Evolutionary conservation across 495 filamentous ascomycete species (phyloP).

Genomic region (Monascus purpureus): DNA sequence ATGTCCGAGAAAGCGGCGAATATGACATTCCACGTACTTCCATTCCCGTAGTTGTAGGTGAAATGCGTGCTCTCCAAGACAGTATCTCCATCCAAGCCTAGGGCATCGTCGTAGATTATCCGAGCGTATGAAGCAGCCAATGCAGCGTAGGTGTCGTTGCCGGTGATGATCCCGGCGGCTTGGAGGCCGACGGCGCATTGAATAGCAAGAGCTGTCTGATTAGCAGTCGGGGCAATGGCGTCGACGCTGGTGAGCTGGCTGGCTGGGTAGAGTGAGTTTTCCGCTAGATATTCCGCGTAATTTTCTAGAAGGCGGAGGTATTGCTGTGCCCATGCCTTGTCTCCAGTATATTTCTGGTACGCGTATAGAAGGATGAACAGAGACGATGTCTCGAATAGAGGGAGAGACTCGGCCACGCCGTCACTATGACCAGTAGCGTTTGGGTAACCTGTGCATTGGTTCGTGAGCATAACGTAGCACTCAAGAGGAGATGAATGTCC

Average conservation of each 20-base stretch:
- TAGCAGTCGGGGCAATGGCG: conserved; percentile 26
- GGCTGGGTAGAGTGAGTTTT: conserved; percentile 26
- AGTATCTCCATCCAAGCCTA: conserved; percentile 16
- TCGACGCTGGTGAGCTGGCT: conserved; percentile 37
- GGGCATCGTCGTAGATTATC: conserved; percentile 23
- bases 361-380: conserved; percentile 26
- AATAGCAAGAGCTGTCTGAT: conserved; percentile 39
- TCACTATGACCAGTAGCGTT: conserved; percentile 28
- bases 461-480: conserved; percentile 22
- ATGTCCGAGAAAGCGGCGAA: conserved; percentile 28
- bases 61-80: conserved; percentile 19
- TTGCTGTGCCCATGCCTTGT: conserved; percentile 12
- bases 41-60: conserved; percentile 18
- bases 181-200: conserved; percentile 35
- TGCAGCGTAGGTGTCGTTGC: conserved; percentile 19
- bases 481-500: conserved; percentile 12
- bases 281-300: conserved; percentile 34
- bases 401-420: conserved; percentile 18
- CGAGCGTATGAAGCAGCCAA: conserved; percentile 19
- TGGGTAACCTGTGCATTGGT: conserved; percentile 20
- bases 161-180: conserved; percentile 21
- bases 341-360: conserved; percentile 20
- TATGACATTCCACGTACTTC: conserved; percentile 17
- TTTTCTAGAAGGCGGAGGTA: conserved; percentile 18
- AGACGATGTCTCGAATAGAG: conserved; percentile 23